Percentiles rank a stretch among this genome's conserved stretches.
Evolutionary conservation across 83 land plant genomes (phyloP).

Genomic region (Larix sibirica): DNA sequence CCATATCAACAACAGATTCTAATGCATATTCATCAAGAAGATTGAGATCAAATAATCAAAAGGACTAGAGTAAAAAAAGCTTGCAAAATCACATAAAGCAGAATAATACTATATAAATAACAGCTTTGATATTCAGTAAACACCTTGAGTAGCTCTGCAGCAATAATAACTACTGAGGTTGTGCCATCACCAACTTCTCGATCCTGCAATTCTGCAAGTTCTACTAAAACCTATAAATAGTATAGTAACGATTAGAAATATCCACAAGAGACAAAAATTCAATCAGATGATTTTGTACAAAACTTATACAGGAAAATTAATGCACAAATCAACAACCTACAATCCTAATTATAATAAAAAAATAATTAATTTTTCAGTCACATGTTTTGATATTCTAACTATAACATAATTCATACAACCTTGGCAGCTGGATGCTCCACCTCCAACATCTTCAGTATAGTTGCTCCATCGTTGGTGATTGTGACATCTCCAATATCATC

Average conservation of each 20-base stretch:
- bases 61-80: neutral
- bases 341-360: neutral
- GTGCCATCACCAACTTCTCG: conserved; percentile 99
- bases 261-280: neutral
- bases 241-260: neutral
- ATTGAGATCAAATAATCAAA: neutral
- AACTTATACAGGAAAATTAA: neutral
- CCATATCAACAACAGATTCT: neutral
- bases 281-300: neutral
- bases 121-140: no score
- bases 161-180: conserved; percentile 95
- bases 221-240: conserved; percentile 77
- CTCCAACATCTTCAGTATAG: conserved; percentile 93
- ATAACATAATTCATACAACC: conserved; percentile 33
- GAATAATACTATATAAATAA: neutral
- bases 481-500: conserved; percentile 99
- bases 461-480: conserved; percentile 97
- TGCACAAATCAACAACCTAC: neutral
- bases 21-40: neutral
- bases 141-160: conserved; percentile 95
- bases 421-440: conserved; percentile 99
- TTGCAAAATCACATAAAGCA: no score
- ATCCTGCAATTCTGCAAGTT: conserved; percentile 97
- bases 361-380: neutral
- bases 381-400: no score